phyloP scores from a whole-genome alignment of 1,284 basidiomycete species.

The Tylopilus sp. region DNA sequence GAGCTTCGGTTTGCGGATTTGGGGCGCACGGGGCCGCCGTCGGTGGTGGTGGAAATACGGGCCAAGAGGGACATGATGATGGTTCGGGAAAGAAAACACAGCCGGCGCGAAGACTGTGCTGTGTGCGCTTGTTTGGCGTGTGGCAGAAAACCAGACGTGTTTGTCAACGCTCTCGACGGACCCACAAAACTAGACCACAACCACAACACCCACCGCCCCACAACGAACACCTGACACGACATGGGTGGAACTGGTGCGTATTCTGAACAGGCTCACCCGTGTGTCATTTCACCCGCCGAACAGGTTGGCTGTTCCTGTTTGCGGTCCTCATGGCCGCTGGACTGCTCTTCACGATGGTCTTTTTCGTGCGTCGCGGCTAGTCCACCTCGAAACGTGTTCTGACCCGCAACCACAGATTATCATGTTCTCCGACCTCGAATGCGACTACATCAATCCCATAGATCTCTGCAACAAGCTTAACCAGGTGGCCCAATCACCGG shows the following conservation, averaged over 20 bases:
- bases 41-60: conserved; percentile 52
- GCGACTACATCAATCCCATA: conserved; percentile 99
- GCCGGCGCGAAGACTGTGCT: neutral
- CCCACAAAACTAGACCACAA: neutral
- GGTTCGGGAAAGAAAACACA: conserved; percentile 7
- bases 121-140: conserved; percentile 30
- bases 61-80: conserved; percentile 56
- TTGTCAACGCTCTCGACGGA: neutral
- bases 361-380: conserved; percentile 74
- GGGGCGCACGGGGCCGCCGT: conserved; percentile 56
- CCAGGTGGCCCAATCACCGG: conserved; percentile 57
- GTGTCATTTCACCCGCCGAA: neutral
- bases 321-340: conserved; percentile 91
- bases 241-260: conserved; percentile 34
- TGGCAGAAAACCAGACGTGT: conserved; percentile 28
- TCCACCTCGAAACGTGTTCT: neutral
- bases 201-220: neutral
- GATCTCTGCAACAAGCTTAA: conserved; percentile 99
- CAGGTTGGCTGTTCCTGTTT: conserved; percentile 83
- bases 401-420: conserved; percentile 73
- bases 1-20: conserved; percentile 50
- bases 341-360: conserved; percentile 95
- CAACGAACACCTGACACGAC: conserved; percentile 6
- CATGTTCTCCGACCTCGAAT: conserved; percentile 99
- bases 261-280: neutral